A percentile compares a stretch with the other conserved stretches of the same genome.
These are phyloP conservation scores for Mortierella sp. DNA, from an alignment of 371 early-diverging fungal genomes.

Conservation along the genomic window DNA sequence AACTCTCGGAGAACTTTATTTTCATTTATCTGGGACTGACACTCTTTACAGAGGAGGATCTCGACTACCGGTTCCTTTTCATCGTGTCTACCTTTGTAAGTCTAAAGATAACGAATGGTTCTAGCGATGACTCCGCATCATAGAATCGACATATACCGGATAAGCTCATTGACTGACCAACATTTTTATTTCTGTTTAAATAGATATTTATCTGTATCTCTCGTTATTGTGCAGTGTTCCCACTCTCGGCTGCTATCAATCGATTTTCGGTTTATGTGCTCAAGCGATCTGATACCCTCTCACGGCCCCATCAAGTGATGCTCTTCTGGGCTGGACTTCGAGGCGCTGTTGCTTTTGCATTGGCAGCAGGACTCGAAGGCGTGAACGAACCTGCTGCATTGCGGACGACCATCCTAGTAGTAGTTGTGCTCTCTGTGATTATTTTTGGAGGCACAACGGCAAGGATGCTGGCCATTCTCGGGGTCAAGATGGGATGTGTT, in stretches of 20 bases:
- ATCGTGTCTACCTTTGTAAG: conserved; percentile 76
- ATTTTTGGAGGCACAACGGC: conserved; percentile 92
- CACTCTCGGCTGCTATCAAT: conserved; percentile 84
- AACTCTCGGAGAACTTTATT: conserved; percentile 93
- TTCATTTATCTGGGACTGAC: conserved; percentile 96
- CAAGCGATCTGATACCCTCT: conserved; percentile 70
- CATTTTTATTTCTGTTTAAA: conserved; percentile 20
- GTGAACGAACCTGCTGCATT: conserved; percentile 71
- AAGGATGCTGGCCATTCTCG: conserved; percentile 77
- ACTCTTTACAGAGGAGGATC: conserved; percentile 80
- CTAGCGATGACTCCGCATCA: background rate
- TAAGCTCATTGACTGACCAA: conserved; percentile 1
- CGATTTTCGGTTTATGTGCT: conserved; percentile 61
- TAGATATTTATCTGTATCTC: conserved; percentile 79
- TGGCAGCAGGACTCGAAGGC: conserved; percentile 85
- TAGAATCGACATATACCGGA: background rate
- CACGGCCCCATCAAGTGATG: conserved; percentile 91
- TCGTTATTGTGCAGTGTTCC: conserved; percentile 86
- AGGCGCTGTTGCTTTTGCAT: conserved; percentile 95
- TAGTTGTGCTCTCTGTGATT: conserved; percentile 89
- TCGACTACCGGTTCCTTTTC: conserved; percentile 77
- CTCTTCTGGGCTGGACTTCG: conserved; percentile 95
- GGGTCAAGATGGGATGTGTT: conserved; percentile 79
- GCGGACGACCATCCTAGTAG: conserved; percentile 89
- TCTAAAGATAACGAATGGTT: background rate